phyloP scores from a whole-genome alignment of 116 monocot genomes.

The Cymodocea nodosa region DNA sequence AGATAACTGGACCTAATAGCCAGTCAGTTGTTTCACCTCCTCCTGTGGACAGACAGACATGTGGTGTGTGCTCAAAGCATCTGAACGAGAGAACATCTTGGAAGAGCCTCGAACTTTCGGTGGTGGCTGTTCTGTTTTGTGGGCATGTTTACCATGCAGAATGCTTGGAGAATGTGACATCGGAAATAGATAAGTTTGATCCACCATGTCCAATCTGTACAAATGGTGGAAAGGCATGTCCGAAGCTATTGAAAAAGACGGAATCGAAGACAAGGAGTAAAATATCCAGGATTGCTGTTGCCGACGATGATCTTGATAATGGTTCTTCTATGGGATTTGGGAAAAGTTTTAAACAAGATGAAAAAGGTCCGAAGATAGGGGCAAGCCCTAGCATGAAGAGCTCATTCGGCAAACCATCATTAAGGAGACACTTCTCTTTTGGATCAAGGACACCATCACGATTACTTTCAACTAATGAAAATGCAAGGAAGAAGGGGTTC shows the following conservation, averaged over 20 bases:
- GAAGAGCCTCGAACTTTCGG: constrained; percentile 41
- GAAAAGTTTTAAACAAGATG: constrained; percentile 9
- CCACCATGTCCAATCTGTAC: constrained; percentile 69
- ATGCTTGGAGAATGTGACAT: constrained; percentile 69
- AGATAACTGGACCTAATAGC: constrained; percentile 14
- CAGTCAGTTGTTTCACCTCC: not conserved
- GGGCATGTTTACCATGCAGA: constrained; percentile 90
- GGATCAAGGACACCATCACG: constrained; percentile 20
- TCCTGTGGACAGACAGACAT: constrained; percentile 31
- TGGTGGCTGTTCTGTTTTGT: constrained; percentile 64
- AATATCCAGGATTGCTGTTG: constrained; percentile 39
- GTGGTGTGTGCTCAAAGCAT: constrained; percentile 64
- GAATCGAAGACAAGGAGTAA: constrained; percentile 32
- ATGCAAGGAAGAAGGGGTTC: constrained; percentile 55
- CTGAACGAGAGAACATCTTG: constrained; percentile 54
- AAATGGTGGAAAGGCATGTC: constrained; percentile 27
- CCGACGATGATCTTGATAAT: constrained; percentile 23
- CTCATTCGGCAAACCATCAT: constrained; percentile 37
- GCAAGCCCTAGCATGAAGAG: constrained; percentile 48
- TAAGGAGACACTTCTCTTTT: constrained; percentile 66
- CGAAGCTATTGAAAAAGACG: constrained; percentile 16
- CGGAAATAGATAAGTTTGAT: constrained; percentile 56
- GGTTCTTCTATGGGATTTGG: constrained; percentile 4
- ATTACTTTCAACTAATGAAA: constrained; percentile 22
- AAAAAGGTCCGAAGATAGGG: constrained; percentile 24